Percentiles rank a stretch among this genome's conserved stretches.
phyloP scores from a whole-genome alignment of 805 yeast species.

The Lachancea sp. region DNA sequence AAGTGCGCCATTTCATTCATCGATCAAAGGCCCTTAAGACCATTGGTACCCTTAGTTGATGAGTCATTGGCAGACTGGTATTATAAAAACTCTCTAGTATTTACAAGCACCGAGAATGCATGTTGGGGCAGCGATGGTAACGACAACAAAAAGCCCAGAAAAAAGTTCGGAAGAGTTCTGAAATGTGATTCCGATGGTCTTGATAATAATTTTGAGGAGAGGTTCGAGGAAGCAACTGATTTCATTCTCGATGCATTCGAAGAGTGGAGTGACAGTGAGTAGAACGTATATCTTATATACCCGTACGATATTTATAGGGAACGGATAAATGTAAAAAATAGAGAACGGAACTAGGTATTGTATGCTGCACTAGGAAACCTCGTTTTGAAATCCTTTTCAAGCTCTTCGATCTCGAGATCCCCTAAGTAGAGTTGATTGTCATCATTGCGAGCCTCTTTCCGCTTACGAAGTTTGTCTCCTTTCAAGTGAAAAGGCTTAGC shows the following conservation, averaged over 20 bases:
- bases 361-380: constrained; percentile 57
- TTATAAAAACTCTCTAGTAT: constrained; percentile 75
- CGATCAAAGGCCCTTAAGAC: constrained; percentile 62
- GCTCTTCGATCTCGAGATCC: constrained; percentile 7
- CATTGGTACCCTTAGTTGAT: constrained; percentile 81
- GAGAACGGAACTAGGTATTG: background rate
- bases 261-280: constrained; percentile 47
- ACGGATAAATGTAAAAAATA: background rate
- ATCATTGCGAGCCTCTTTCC: background rate
- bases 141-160: constrained; percentile 67
- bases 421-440: background rate
- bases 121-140: constrained; percentile 63
- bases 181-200: constrained; percentile 67
- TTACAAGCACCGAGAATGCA: constrained; percentile 65
- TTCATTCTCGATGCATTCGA: constrained; percentile 75
- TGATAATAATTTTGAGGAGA: constrained; percentile 68
- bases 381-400: constrained; percentile 50
- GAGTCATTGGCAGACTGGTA: constrained; percentile 91
- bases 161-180: constrained; percentile 85
- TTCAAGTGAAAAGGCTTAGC: constrained; percentile 43
- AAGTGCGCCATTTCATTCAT: constrained; percentile 66
- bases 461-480: background rate
- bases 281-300: background rate
- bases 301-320: constrained; percentile 1
- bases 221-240: constrained; percentile 80